A percentile compares a stretch with the other conserved stretches of the same genome.
Evolutionary conservation across 306 rosid genomes (phyloP).

Genomic region (Prinsepia uniflora): DNA sequence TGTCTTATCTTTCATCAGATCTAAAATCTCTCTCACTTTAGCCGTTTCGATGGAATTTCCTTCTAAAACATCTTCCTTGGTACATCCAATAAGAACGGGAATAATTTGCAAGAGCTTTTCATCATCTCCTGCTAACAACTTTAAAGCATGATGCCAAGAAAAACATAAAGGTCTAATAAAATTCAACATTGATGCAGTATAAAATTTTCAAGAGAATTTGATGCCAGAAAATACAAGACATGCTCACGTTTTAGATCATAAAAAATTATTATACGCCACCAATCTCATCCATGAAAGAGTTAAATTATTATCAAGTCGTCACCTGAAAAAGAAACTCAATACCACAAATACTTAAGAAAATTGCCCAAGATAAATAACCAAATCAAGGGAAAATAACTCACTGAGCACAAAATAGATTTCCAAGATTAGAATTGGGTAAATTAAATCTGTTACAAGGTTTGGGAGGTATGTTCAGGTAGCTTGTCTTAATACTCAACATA

Average conservation of each 20-base stretch:
- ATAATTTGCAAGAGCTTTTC: constrained; percentile 59
- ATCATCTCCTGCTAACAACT: constrained; percentile 61
- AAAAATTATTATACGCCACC: constrained; percentile 14
- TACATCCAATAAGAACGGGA: constrained; percentile 72
- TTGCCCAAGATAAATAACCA: neutral
- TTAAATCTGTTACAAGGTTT: too few species aligned
- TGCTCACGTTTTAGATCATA: neutral
- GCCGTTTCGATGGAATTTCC: constrained; percentile 38
- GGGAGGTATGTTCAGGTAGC: too few species aligned
- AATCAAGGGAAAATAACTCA: neutral
- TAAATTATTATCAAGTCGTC: neutral
- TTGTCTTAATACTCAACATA: neutral
- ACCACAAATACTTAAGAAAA: neutral
- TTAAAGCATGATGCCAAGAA: constrained; percentile 65
- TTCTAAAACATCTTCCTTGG: constrained; percentile 37
- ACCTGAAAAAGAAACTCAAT: constrained; percentile 6
- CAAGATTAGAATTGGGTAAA: neutral
- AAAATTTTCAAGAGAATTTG: constrained; percentile 1
- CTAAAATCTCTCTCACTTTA: constrained; percentile 32
- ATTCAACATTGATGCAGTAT: constrained; percentile 12
- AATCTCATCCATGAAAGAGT: neutral
- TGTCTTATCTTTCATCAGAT: constrained; percentile 62
- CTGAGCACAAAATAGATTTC: neutral
- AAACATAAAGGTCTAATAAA: constrained; percentile 15
- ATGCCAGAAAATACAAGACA: neutral